Conservation (phyloP, 2,329 filamentous ascomycete species). For the Colletotrichum tabaci region DNA sequence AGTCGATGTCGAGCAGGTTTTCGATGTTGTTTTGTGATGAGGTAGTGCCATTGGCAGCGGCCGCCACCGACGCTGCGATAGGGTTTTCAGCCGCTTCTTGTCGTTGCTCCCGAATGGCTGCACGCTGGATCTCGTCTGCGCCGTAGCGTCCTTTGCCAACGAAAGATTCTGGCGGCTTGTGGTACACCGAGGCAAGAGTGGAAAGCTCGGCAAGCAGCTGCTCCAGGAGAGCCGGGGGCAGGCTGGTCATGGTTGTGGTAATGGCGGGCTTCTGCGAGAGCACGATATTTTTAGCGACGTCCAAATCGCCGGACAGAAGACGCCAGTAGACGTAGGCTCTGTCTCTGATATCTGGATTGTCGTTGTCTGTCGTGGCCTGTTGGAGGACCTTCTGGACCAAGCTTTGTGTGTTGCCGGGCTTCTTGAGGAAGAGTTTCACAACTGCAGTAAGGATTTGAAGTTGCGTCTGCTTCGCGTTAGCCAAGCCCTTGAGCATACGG, state of each 20-base stretch:
- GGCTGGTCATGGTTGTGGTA: slow-evolving; percentile 90
- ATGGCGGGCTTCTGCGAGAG: slow-evolving; percentile 96
- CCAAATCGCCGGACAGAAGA: slow-evolving; percentile 90
- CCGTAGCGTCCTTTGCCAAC: slow-evolving; percentile 95
- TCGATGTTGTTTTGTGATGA: slow-evolving; percentile 84
- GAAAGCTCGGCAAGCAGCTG: slow-evolving; percentile 93
- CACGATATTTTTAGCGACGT: slow-evolving; percentile 90
- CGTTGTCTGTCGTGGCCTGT: slow-evolving; percentile 91
- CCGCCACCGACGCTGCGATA: slow-evolving; percentile 86
- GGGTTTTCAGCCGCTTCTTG: slow-evolving; percentile 95
- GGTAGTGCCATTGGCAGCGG: slow-evolving; percentile 69
- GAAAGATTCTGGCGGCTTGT: slow-evolving; percentile 98
- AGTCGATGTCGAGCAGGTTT: slow-evolving; percentile 96
- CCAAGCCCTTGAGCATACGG: slow-evolving; percentile 3
- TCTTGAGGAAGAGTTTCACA: slow-evolving; percentile 97
- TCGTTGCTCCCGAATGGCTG: slow-evolving; percentile 95
- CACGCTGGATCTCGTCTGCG: slow-evolving; percentile 93
- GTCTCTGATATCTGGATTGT: slow-evolving; percentile 97
- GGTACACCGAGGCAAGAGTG: slow-evolving; percentile 96
- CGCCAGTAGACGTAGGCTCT: slow-evolving; percentile 99
- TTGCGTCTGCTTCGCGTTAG: slow-evolving; percentile 78
- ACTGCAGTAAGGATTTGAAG: slow-evolving; percentile 97
- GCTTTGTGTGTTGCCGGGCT: slow-evolving; percentile 90
- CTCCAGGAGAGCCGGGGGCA: slow-evolving; percentile 87
- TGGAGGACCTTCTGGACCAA: slow-evolving; percentile 96